Evolutionary conservation across 2,329 filamentous ascomycete genomes (phyloP).

Genomic region (Cladophialophora exuberans): DNA sequence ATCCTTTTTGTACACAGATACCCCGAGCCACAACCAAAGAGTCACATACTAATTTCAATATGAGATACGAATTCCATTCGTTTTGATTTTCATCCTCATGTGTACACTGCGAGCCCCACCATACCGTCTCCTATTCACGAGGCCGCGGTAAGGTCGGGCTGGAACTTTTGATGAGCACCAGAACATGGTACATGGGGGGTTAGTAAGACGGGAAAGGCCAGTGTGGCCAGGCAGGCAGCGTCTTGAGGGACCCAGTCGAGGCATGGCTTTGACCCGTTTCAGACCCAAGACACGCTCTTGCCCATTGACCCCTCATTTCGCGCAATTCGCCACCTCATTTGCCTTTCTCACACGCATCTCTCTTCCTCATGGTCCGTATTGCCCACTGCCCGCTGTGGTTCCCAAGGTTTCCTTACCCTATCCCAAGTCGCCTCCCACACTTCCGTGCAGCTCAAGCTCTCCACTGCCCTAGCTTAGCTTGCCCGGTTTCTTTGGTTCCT

Average conservation of each 20-base stretch:
- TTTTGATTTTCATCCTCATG: too few species aligned
- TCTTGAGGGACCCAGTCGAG: neutral
- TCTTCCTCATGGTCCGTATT: too few species aligned
- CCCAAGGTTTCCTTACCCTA: neutral
- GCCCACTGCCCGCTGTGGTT: neutral
- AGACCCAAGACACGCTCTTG: neutral
- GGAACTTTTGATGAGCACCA: neutral
- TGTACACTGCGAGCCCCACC: too few species aligned
- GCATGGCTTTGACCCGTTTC: constrained; percentile 2
- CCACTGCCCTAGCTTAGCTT: neutral
- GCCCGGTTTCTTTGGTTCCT: neutral
- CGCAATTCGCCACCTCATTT: constrained; percentile 19
- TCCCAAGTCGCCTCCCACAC: constrained; percentile 1
- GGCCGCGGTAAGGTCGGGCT: too few species aligned
- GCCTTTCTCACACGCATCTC: neutral
- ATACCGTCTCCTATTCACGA: too few species aligned
- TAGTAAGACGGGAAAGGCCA: constrained; percentile 1
- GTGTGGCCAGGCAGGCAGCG: too few species aligned
- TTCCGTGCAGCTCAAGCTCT: constrained; percentile 1
- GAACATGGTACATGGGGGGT: neutral
- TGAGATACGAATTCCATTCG: constrained; percentile 10
- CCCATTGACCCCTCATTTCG: constrained; percentile 13
- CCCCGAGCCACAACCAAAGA: constrained; percentile 3
- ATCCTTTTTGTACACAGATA: constrained; percentile 8
- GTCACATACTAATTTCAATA: constrained; percentile 10